Evolutionary conservation across 2,329 filamentous ascomycete genomes (phyloP), one percentile per base, ranked within the genome.

Genomic region (Penicillium sp.): DNA sequence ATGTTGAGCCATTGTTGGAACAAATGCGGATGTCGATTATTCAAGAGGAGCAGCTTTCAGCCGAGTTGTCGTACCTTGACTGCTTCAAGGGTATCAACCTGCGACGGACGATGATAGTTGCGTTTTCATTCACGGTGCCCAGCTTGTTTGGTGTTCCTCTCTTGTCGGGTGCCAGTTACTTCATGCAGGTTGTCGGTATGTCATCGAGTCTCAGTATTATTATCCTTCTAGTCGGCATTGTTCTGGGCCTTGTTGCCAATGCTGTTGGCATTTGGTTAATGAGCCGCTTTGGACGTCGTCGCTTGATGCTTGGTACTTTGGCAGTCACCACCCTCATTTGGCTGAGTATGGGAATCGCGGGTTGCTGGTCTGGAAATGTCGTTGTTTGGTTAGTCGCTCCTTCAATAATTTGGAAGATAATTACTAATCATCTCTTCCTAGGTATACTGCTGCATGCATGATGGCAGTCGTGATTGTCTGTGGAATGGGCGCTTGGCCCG

Each of bases 281-380:
- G 46, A 72, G 75, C 2, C 66, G 68, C 9, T 65, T 80, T 25
- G 78, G 76, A 1, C 72, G 80, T 2, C 70, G 80, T 16, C 65
- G 55, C 4, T 69, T 82, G 6, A 60, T 66, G 23, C 42, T 65
- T 10, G 54, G 51, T 3, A 65, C 68, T 1, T 39, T 70, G 72
- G 51, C 54, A 0, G 57, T 73, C 8, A 62, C 74, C 1, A 64
- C 70, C 0, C 45, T 75, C 1, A 58, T 82, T 1, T 83, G 80
- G 79, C 62, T 75, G 6, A 70, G 68, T 0, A 78, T 82, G 69
- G 81, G 81, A 1, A 73, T 83, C n/a, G 73, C 77, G 0, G 80
- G 80, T 2, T 79, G 75, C 60, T 80, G 76, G 59, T 58, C 72
- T 0, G 72, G 75, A 11, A 67, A 60, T 3, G 69, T 73, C 16